A percentile compares a stretch with the other conserved stretches of the same genome.
These are phyloP conservation scores for Skeletonema potamos DNA, from an alignment of 108 stramenopile genomes.

Conservation along the genomic window DNA sequence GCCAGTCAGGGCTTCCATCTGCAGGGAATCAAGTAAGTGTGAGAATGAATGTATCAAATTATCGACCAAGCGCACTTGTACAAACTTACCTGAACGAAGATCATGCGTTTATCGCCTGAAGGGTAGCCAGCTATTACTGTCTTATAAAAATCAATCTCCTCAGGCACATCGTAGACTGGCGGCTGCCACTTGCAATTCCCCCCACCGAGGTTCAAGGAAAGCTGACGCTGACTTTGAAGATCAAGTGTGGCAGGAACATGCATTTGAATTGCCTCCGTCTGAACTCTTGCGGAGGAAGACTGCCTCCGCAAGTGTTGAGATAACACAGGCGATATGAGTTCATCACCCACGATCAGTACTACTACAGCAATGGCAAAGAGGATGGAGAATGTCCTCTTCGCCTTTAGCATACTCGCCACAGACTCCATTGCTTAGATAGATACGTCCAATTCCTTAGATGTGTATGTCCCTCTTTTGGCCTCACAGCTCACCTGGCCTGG, in stretches of 20 bases:
- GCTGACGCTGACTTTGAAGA: neutral
- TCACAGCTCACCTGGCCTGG: too few species aligned
- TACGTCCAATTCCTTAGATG: too few species aligned
- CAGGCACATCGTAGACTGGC: constrained; percentile 18
- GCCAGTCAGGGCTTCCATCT: constrained; percentile 52
- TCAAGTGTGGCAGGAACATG: neutral
- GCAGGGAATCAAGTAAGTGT: too few species aligned
- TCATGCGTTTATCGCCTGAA: constrained; percentile 47
- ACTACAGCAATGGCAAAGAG: neutral
- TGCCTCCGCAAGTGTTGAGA: neutral
- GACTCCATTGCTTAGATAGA: too few species aligned
- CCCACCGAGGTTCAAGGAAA: constrained; percentile 24
- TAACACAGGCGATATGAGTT: neutral
- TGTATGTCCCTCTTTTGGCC: too few species aligned
- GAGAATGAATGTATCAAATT: too few species aligned
- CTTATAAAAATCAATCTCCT: constrained; percentile 37
- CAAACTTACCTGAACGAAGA: too few species aligned
- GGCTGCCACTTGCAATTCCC: constrained; percentile 35
- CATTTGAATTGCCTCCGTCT: neutral
- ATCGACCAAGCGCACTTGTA: too few species aligned
- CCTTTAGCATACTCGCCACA: too few species aligned
- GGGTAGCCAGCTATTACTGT: constrained; percentile 47
- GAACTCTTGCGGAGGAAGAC: neutral
- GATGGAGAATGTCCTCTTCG: neutral
- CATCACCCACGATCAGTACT: neutral